Conservation (phyloP, 192 early-diverging fungal species). For the Spizellomyces sp. region DNA sequence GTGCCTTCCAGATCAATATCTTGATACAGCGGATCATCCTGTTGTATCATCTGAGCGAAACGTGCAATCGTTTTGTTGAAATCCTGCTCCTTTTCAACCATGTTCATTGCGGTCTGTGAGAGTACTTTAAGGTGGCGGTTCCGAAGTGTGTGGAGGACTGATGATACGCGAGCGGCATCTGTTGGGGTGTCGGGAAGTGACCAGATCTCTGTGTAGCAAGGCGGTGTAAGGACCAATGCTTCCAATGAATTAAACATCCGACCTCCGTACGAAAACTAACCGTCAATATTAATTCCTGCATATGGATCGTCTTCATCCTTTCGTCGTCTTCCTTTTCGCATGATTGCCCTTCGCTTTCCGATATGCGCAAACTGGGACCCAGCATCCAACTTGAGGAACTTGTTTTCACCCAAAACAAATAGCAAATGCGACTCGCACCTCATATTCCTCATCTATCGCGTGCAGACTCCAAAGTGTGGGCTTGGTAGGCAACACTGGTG, state of each 20-base stretch:
- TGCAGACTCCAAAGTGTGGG: conserved; percentile 23
- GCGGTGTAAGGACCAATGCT: not conserved
- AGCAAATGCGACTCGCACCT: conserved; percentile 4
- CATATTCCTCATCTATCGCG: conserved; percentile 21
- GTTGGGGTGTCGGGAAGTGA: conserved; percentile 55
- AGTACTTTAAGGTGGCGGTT: conserved; percentile 56
- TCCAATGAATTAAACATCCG: not conserved
- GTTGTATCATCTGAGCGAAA: conserved; percentile 33
- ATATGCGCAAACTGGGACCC: conserved; percentile 33
- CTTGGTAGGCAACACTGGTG: conserved; percentile 18
- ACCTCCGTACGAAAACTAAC: conserved; percentile 12
- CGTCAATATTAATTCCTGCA: conserved; percentile 62
- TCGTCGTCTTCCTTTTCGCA: conserved; percentile 28
- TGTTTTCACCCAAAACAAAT: not conserved
- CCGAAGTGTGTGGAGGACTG: conserved; percentile 56
- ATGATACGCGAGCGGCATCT: conserved; percentile 50
- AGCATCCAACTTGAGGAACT: not conserved
- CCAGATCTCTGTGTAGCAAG: conserved; percentile 40
- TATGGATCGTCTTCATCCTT: conserved; percentile 64
- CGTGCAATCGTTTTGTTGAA: conserved; percentile 62
- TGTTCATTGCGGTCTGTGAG: conserved; percentile 57
- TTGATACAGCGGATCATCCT: conserved; percentile 64
- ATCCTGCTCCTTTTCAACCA: conserved; percentile 66
- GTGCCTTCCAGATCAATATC: conserved; percentile 54
- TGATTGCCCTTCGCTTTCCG: conserved; percentile 44